phyloP scores from a whole-genome alignment of 805 yeast genomes.

The Ogataea sp. region DNA sequence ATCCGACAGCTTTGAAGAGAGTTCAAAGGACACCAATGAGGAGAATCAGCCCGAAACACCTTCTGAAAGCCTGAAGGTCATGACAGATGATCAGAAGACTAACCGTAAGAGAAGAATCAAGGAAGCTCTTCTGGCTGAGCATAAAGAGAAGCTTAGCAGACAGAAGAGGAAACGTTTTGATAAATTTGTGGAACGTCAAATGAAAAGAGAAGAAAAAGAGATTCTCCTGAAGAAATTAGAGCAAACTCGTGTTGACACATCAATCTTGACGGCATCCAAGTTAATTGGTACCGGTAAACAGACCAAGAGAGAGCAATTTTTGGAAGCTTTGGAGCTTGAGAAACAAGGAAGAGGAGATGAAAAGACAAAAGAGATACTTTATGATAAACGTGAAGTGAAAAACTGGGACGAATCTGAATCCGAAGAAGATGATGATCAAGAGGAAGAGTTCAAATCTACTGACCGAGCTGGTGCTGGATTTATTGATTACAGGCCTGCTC shows the following conservation, averaged over 20 bases:
- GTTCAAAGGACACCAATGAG: neutral
- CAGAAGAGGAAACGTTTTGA: constrained; percentile 75
- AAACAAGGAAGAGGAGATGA: constrained; percentile 64
- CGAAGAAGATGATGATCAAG: constrained; percentile 10
- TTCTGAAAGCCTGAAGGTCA: constrained; percentile 50
- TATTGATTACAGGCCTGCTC: constrained; percentile 63
- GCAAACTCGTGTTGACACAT: constrained; percentile 61
- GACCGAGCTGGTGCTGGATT: constrained; percentile 32
- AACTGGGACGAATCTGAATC: constrained; percentile 45
- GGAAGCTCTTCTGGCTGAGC: constrained; percentile 48
- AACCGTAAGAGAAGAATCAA: constrained; percentile 58
- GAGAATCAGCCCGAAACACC: neutral
- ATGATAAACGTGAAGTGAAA: constrained; percentile 58
- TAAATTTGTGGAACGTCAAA: constrained; percentile 85
- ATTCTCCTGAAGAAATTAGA: constrained; percentile 65
- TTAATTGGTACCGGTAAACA: constrained; percentile 64
- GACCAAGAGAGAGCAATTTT: constrained; percentile 59
- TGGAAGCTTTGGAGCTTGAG: constrained; percentile 71
- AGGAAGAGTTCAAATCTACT: constrained; percentile 24
- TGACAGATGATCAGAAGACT: constrained; percentile 54
- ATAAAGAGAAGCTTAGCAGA: constrained; percentile 60
- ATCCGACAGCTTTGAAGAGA: neutral
- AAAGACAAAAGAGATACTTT: constrained; percentile 50
- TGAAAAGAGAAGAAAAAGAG: constrained; percentile 83
- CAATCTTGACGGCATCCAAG: constrained; percentile 63